These are phyloP conservation scores for Chlamydomonas incerta DNA, from an alignment of 139 green algal species.

Conservation along the genomic window DNA sequence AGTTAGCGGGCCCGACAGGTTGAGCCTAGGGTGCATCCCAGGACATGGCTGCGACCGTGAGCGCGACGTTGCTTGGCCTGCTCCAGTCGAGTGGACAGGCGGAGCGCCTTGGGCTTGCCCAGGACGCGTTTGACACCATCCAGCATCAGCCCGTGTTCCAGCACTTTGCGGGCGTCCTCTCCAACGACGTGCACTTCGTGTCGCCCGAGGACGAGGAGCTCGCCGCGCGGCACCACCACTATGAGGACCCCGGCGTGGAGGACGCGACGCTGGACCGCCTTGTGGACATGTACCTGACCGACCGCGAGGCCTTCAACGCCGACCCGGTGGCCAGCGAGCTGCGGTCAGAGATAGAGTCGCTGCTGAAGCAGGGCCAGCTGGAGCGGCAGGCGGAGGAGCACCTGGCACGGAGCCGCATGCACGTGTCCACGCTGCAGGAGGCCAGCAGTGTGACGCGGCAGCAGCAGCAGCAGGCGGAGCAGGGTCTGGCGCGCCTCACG, in stretches of 20 bases:
- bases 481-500: not conserved
- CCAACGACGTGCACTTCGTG: not conserved
- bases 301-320: no score
- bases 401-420: not conserved
- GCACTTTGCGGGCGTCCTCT: not conserved
- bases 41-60: not conserved
- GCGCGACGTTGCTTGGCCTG: not conserved
- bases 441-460: not conserved
- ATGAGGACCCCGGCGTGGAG: not conserved
- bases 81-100: not conserved
- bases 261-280: conserved; percentile 1
- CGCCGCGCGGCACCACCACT: not conserved
- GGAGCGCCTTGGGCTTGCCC: not conserved
- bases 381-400: not conserved
- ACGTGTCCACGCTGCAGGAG: not conserved
- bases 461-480: conserved; percentile 17
- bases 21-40: not conserved
- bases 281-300: not conserved
- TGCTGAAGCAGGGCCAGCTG: not conserved
- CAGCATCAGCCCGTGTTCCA: conserved; percentile 4
- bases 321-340: conserved; percentile 11
- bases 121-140: not conserved
- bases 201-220: not conserved
- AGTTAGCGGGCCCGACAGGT: no score
- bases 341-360: not conserved